A percentile compares a stretch with the other conserved stretches of the same genome.
phyloP scores from a whole-genome alignment of 225 moss, liverwort and hornwort species.

The Polytrichum formosum region DNA sequence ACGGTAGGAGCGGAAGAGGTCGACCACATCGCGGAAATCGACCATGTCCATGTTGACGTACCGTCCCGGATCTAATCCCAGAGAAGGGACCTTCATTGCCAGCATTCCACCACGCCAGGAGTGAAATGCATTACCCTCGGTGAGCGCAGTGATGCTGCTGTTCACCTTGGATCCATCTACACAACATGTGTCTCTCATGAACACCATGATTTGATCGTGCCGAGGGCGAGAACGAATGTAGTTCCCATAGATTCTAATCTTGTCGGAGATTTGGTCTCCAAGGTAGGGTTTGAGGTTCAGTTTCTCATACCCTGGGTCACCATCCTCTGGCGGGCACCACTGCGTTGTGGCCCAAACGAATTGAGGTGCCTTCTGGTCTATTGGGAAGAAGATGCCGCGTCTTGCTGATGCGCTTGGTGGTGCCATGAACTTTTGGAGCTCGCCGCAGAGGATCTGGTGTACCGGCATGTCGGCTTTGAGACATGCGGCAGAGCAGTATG shows the following conservation, averaged over 20 bases:
- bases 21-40: neutral
- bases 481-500: constrained; percentile 1
- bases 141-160: constrained; percentile 3
- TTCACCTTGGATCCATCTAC: constrained; percentile 5
- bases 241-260: neutral
- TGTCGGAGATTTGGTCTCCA: neutral
- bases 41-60: constrained; percentile 3
- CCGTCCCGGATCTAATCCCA: neutral
- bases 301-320: neutral
- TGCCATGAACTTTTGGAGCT: constrained; percentile 4
- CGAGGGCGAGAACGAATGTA: constrained; percentile 5
- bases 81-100: constrained; percentile 2
- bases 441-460: constrained; percentile 4
- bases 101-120: constrained; percentile 2
- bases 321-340: neutral
- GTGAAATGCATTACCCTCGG: neutral
- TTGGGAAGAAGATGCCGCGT: neutral
- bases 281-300: neutral
- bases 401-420: neutral
- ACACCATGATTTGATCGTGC: constrained; percentile 1
- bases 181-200: neutral
- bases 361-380: constrained; percentile 4
- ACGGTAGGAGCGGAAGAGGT: neutral
- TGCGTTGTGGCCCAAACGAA: constrained; percentile 1
- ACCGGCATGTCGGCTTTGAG: neutral